Evolutionary conservation across 148 eudicot species (phyloP).

Genomic region (Rhododendron ovatum): DNA sequence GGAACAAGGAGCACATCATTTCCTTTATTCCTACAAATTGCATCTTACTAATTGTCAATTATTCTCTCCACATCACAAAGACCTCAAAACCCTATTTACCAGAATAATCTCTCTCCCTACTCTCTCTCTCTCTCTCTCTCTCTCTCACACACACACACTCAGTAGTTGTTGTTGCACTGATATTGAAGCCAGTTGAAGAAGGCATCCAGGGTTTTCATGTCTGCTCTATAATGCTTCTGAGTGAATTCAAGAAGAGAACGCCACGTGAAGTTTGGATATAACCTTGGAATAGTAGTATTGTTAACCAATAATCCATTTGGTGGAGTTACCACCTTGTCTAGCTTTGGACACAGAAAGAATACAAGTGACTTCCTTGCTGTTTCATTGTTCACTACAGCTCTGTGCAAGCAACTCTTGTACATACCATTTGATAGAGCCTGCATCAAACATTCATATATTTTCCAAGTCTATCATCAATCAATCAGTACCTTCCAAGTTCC

Average conservation of each 20-base stretch:
- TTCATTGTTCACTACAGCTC: slow-evolving; percentile 42
- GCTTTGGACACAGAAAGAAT: slow-evolving; percentile 38
- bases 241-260: slow-evolving; percentile 35
- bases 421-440: slow-evolving; percentile 39
- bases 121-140: neutral
- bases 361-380: slow-evolving; percentile 34
- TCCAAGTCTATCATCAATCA: neutral
- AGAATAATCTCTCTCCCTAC: neutral
- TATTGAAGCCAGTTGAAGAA: slow-evolving; percentile 27
- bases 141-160: neutral
- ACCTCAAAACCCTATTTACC: neutral
- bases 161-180: too few relatives aligned
- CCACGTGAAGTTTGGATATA: slow-evolving; percentile 51
- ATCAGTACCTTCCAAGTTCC: neutral
- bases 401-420: slow-evolving; percentile 51
- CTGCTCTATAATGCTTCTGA: slow-evolving; percentile 44
- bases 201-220: slow-evolving; percentile 33
- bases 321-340: slow-evolving; percentile 42
- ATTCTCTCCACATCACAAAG: neutral
- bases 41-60: neutral
- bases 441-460: neutral
- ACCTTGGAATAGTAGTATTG: slow-evolving; percentile 12
- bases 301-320: slow-evolving; percentile 29
- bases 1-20: neutral
- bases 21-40: neutral